Evolutionary conservation across 768 basidiomycete genomes (phyloP), one percentile per base, ranked within the genome.

Genomic region (Chalciporus sphaerocephalus): DNA sequence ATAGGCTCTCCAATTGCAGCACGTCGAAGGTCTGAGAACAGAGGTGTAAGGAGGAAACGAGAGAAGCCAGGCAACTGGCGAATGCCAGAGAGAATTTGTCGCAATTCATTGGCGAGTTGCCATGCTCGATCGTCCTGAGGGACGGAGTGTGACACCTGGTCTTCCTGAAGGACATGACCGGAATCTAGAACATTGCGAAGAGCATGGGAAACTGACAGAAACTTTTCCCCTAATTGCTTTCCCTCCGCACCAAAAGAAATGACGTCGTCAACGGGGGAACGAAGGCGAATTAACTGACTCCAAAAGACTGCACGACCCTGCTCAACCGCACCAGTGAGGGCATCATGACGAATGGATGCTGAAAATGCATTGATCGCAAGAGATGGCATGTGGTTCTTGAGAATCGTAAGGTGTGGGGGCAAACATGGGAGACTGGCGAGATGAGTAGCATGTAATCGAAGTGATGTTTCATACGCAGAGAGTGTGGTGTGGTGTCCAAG

Each of bases 221-320:
- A 43, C 11, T 46, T 33, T 6, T 16, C 20, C 12, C 40, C 32
- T 13, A 46, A 16, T 1, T 4, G 5, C 23, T 2, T 43, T 23
- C 45, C 40, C 10, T 10, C n/a, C 2, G 24, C n/a, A 13, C 33
- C 24, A 16, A 20, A 44, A 6, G 15, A 15, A 4, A 34, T 27
- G 18, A 46, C n/a, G 5, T 35, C 40, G 5, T 46, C 32, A 20
- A 46, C 27, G 0, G 44, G 39, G n/a, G 20, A 54, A 42, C 9
- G 46, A 36, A 58, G 47, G 10, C 57, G 49, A 10, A 33, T 37
- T 17, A 56, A 22, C 36, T 52, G 44, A 2, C 46, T 46, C 60
- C 60, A 61, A 25, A 61, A 38, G 3, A 58, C 21, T 4, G 38
- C 46, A 13, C 53, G 24, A 3, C 59, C 58, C 6, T 60, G 65